Base-by-base conservation (phyloP, 2,329 filamentous ascomycete species). In the Cyphellophora attinorum region DNA sequence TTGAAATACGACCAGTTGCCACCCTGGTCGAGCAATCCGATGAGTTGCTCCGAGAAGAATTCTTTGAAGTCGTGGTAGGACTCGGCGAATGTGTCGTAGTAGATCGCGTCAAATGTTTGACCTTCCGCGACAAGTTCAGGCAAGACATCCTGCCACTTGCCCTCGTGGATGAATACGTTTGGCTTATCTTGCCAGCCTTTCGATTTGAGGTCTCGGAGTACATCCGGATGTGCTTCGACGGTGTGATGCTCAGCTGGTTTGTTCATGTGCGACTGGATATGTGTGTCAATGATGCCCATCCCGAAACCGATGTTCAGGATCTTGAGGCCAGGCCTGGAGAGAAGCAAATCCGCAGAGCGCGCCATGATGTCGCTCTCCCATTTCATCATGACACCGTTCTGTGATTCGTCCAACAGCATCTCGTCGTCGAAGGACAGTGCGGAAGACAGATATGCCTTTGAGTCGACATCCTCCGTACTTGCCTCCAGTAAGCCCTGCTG, bases 31-130 rank as follows among this genome's bases (percentile, higher is more conserved):
- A 98, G 64, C 35, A 96, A 59, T 0, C 76, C 80, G 19, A 91
- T 84, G 8, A 96, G 79, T 48, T 81, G 77, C 56, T 96, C 91
- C 2, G 74, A 80, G 56, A 96, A 94, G 64, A 96, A 95, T 40
- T 78, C 69, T 30, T 81, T 80, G 17, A 96, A 74, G 55, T 89
- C 83, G 2, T 69, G 67, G 59, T 96, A 98, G 44, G 91, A 84
- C 61, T 98, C 91, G 5, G 86, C 91, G 57, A 96, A 96, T 0
- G 91, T 98, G 55, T 98, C 91, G 53, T 95, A 96, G 65, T 96
- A 98, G 47, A 98, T 85, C 17, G 81, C 84, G 53, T 93, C 84
- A 52, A 89, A 88, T 10, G 76, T 63, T 50, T 81, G 71, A 6
- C 81, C 81, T 27, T 75, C 62, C 39, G 75, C 72, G 1, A 89